Base-by-base conservation (phyloP, 1,139 yeast species). In the Lodderomyces beijingensis region DNA sequence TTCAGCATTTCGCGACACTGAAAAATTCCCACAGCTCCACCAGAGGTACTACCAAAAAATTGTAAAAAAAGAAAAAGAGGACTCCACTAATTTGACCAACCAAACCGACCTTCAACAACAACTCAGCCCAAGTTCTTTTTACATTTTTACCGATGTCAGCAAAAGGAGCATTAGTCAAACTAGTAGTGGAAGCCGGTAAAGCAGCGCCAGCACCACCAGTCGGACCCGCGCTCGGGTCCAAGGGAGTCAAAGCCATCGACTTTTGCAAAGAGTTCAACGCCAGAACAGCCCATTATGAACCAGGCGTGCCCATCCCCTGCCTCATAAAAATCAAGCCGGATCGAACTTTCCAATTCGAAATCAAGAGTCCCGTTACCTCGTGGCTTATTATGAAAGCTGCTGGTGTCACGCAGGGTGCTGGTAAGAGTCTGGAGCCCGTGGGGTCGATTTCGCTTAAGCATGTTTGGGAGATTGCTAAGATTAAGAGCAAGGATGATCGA, bases 151-250 rank as follows among this genome's bases (percentile, higher is more conserved):
- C n/a, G 33, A 62, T 60, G 66, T 53, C 72, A 29, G 49, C 62
- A 27, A 62, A 59, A 45, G 72, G 82, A 33, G 73, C 83, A 33
- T 59, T 89, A 48, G 88, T 91, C 38, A 91, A 89, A 59, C 75
- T 91, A 44, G 80, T 91, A 38, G 97, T 91, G 4, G 96, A 93
- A n/a, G 98, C 98, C 4, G 97, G 97, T 5, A 88, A 88, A 56
- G 99, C 99, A 0, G 93, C 97, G 1, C 98, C 99, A 27, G 83
- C 96, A 1, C 99, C 99, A 22, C 99, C 99, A 5, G 97, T 91
- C 15, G 98, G 99, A 44, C 99, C 99, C 25, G 98, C 98, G 0
- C 69, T 91, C 36, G 99, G 98, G 45, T 91, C 98, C 39, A 89
- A 91, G 57, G 99, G 98, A 66, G 95, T 91, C 37, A 93, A 93